phyloP scores from a whole-genome alignment of 495 filamentous ascomycete genomes.

The Podospora australis region DNA sequence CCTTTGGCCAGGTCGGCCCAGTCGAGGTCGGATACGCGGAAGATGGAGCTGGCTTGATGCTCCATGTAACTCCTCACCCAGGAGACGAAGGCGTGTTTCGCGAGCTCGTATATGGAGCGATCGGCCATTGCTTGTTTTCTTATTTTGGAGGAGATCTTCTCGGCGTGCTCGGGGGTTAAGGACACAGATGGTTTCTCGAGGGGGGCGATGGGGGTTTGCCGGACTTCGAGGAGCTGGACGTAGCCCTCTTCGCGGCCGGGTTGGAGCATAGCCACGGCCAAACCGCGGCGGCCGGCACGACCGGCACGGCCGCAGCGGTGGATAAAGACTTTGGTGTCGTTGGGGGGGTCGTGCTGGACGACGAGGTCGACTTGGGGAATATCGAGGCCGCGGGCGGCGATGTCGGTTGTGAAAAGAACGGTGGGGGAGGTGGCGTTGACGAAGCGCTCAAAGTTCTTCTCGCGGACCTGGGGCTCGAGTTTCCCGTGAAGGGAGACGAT shows the following conservation, averaged over 20 bases:
- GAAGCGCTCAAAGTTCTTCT: conserved; percentile 41
- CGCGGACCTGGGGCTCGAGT: conserved; percentile 63
- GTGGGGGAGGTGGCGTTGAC: conserved; percentile 59
- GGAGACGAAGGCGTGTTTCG: conserved; percentile 83
- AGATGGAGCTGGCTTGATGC: conserved; percentile 85
- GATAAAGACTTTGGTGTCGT: conserved; percentile 89
- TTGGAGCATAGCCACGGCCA: conserved; percentile 78
- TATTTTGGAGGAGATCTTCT: conserved; percentile 45
- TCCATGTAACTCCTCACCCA: conserved; percentile 89
- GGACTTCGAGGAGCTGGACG: conserved; percentile 75
- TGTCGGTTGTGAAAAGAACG: conserved; percentile 64
- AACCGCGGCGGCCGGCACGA: conserved; percentile 75
- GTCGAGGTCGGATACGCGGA: conserved; percentile 72
- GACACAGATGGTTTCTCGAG: conserved; percentile 44
- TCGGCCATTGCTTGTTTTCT: conserved; percentile 60
- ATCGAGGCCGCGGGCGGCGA: conserved; percentile 76
- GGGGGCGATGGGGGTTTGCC: conserved; percentile 76
- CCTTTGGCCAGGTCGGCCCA: conserved; percentile 75
- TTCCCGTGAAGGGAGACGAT: conserved; percentile 86
- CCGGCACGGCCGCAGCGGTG: conserved; percentile 92
- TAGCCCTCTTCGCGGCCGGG: conserved; percentile 85
- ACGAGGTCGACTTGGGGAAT: conserved; percentile 94
- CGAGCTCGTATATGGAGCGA: conserved; percentile 80
- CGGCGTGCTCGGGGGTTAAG: conserved; percentile 52
- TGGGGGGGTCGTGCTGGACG: conserved; percentile 84